phyloP scores from a whole-genome alignment of 371 early-diverging fungal genomes.

The Apophysomyces elegans region DNA sequence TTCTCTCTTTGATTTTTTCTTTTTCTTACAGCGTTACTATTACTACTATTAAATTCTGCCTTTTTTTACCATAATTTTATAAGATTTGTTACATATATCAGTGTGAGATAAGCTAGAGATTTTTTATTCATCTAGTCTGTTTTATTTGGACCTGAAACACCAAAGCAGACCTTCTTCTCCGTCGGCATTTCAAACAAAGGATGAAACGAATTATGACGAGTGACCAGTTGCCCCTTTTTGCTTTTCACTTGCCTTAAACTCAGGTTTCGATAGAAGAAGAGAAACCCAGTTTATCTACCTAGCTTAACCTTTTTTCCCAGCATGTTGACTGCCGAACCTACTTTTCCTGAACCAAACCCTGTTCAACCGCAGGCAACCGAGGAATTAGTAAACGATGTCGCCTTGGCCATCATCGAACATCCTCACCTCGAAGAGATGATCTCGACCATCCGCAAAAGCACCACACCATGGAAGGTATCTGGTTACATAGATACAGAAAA shows the following conservation, averaged over 20 bases:
- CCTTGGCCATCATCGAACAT: constrained; percentile 71
- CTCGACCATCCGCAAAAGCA: constrained; percentile 63
- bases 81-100: no score
- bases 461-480: constrained; percentile 89
- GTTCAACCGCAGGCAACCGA: neutral
- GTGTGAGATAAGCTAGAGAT: no score
- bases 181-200: neutral
- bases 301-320: constrained; percentile 30
- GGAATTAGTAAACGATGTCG: constrained; percentile 50
- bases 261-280: constrained; percentile 32
- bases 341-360: constrained; percentile 18
- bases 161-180: no score
- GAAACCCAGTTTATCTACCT: no score
- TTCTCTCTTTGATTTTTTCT: constrained; percentile 37
- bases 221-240: constrained; percentile 18
- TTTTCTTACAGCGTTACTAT: constrained; percentile 36
- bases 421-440: constrained; percentile 83
- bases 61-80: neutral
- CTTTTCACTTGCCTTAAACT: constrained; percentile 27
- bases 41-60: constrained; percentile 5
- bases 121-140: no score
- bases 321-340: constrained; percentile 31
- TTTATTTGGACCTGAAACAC: neutral
- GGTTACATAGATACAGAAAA: neutral
- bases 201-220: neutral